Percentiles rank a stretch among this genome's conserved stretches.
These are phyloP conservation scores for Aquanectria penicillioides DNA, from an alignment of 2,329 filamentous ascomycete species.

Conservation along the genomic window DNA sequence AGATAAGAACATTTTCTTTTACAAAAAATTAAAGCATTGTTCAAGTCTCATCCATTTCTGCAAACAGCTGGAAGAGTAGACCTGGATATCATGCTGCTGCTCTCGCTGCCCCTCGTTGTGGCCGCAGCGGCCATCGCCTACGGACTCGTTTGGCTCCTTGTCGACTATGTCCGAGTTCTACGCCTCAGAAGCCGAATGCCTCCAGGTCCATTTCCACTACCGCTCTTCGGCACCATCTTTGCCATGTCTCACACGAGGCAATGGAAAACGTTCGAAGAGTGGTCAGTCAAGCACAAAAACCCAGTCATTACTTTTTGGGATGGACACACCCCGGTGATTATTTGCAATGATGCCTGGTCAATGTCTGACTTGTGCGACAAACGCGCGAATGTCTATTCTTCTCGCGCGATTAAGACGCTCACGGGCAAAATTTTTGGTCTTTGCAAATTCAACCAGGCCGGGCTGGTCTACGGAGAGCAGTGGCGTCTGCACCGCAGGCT, in stretches of 20 bases:
- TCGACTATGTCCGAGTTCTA: conserved; percentile 1
- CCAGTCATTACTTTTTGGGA: conserved; percentile 22
- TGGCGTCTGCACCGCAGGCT: conserved; percentile 13
- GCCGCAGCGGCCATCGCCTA: background rate
- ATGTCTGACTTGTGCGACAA: conserved; percentile 23
- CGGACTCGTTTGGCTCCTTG: background rate
- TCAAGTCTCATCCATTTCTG: no score
- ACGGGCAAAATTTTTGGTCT: conserved; percentile 19
- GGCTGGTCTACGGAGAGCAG: conserved; percentile 13
- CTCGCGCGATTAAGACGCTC: conserved; percentile 10
- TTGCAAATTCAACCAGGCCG: conserved; percentile 21
- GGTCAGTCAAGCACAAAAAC: conserved; percentile 10
- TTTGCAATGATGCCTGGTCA: conserved; percentile 24
- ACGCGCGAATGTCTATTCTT: conserved; percentile 18
- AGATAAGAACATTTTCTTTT: no score
- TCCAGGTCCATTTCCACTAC: conserved; percentile 11
- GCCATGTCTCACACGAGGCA: conserved; percentile 8
- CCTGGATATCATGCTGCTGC: background rate
- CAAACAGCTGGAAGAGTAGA: no score
- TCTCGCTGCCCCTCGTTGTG: background rate
- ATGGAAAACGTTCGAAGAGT: conserved; percentile 21
- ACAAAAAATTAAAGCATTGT: no score
- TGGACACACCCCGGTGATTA: conserved; percentile 11
- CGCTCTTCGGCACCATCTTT: conserved; percentile 14
- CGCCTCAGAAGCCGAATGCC: background rate